Evolutionary conservation across 139 green algal genomes (phyloP).

Genomic region (Spirogloea muscicola): DNA sequence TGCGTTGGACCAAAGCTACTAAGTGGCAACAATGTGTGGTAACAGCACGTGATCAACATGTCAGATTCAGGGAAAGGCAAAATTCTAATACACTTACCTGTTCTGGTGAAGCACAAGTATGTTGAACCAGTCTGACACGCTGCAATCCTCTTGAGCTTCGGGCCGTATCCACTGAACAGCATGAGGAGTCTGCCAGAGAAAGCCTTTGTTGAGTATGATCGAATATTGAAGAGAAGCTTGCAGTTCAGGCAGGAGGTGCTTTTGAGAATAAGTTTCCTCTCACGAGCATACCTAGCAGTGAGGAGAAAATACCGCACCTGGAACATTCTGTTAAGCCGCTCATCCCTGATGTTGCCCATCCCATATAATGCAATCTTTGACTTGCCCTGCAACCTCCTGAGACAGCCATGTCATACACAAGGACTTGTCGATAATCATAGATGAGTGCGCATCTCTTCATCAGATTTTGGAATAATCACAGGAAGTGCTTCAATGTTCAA

Average conservation of each 20-base stretch:
- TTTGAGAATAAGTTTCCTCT: too few relatives aligned
- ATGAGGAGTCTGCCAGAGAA: conserved; percentile 33
- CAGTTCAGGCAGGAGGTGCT: too few relatives aligned
- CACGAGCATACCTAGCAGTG: not conserved
- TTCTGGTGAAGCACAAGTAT: conserved; percentile 97
- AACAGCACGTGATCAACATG: too few relatives aligned
- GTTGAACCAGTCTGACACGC: conserved; percentile 78
- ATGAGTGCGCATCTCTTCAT: too few relatives aligned
- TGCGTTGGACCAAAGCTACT: too few relatives aligned
- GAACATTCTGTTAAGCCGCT: conserved; percentile 86
- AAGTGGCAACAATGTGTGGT: too few relatives aligned
- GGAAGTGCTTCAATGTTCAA: too few relatives aligned
- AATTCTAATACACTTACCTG: conserved; percentile 18
- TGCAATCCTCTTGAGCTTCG: conserved; percentile 26
- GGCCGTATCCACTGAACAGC: conserved; percentile 52
- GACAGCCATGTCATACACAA: too few relatives aligned
- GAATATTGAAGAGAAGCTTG: not conserved
- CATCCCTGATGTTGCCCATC: conserved; percentile 89
- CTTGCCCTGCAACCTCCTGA: conserved; percentile 59
- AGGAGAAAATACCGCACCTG: conserved; percentile 38
- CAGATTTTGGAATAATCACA: too few relatives aligned
- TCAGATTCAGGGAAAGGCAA: not conserved
- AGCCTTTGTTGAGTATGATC: not conserved
- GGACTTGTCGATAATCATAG: too few relatives aligned
- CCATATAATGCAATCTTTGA: conserved; percentile 93